A percentile compares a stretch with the other conserved stretches of the same genome.
Evolutionary conservation across 805 yeast genomes (phyloP).

Genomic region (Hermanozyma aechmeae): DNA sequence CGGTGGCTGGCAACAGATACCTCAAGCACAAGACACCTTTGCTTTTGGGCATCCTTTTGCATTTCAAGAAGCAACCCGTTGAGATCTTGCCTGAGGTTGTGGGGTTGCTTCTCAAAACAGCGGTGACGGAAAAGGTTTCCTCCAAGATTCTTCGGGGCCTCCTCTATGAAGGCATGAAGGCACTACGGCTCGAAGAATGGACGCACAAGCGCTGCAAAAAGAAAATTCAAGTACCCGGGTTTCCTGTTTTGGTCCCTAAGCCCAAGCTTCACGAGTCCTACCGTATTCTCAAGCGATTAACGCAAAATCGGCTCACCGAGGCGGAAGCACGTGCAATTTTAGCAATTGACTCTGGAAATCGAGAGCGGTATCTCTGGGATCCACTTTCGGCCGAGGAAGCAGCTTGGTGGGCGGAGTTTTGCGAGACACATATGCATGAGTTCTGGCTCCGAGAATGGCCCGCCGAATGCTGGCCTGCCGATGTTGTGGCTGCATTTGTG

Average conservation of each 20-base stretch:
- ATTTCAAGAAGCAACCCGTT: too few species aligned
- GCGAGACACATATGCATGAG: background rate
- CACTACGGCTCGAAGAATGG: too few species aligned
- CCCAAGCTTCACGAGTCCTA: slow-evolving; percentile 6
- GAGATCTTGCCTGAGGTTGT: too few species aligned
- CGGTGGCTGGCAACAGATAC: too few species aligned
- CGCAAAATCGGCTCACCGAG: slow-evolving; percentile 3
- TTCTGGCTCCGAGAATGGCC: slow-evolving; percentile 3
- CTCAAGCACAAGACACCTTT: too few species aligned
- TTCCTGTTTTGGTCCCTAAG: slow-evolving; percentile 3
- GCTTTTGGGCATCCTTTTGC: too few species aligned
- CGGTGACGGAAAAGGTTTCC: too few species aligned
- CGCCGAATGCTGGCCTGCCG: slow-evolving; percentile 2
- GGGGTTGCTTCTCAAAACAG: too few species aligned
- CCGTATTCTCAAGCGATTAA: slow-evolving; percentile 7
- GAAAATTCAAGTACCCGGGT: background rate
- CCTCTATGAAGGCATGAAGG: too few species aligned
- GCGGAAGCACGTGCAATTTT: slow-evolving; percentile 7
- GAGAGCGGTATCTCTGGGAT: slow-evolving; percentile 6
- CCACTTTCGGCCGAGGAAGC: slow-evolving; percentile 2
- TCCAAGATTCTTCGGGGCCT: too few species aligned
- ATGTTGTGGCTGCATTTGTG: slow-evolving; percentile 2
- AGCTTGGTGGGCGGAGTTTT: slow-evolving; percentile 2
- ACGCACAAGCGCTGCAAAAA: too few species aligned
- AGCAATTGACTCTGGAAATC: background rate